Percentiles rank a stretch among this genome's conserved stretches.
These are phyloP conservation scores for Aciculosporium take DNA, from an alignment of 2,329 filamentous ascomycete species.

Conservation along the genomic window DNA sequence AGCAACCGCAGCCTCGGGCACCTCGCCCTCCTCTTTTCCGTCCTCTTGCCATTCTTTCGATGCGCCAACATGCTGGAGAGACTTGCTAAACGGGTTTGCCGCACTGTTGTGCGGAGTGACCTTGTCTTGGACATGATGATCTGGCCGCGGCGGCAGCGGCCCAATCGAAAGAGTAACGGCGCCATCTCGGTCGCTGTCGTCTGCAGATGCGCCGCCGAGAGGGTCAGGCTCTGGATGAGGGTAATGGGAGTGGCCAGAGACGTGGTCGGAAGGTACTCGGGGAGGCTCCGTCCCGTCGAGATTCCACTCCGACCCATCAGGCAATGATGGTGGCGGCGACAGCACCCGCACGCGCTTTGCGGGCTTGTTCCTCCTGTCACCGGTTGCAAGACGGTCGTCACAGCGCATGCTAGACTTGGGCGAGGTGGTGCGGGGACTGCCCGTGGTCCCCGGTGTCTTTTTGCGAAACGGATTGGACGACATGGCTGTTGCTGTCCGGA, in stretches of 20 bases:
- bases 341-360: constrained; percentile 55
- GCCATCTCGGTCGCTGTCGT: constrained; percentile 16
- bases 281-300: constrained; percentile 17
- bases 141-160: constrained; percentile 6
- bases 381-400: constrained; percentile 3
- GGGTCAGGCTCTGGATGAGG: constrained; percentile 13
- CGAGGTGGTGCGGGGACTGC: constrained; percentile 8
- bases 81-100: constrained; percentile 39
- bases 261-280: constrained; percentile 14
- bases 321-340: constrained; percentile 47
- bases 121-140: not conserved
- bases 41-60: constrained; percentile 18
- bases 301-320: constrained; percentile 31
- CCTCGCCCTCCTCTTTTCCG: constrained; percentile 17
- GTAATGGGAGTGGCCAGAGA: constrained; percentile 8
- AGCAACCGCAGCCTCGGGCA: constrained; percentile 18
- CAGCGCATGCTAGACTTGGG: constrained; percentile 11
- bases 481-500: constrained; percentile 3
- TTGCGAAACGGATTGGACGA: constrained; percentile 15
- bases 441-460: constrained; percentile 8
- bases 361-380: constrained; percentile 30
- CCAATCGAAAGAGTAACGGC: too few species aligned
- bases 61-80: constrained; percentile 35
- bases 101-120: constrained; percentile 7
- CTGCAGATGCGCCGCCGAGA: constrained; percentile 16